Base-by-base conservation (phyloP, 1,284 basidiomycete genomes). In the Xanthoconium separans region DNA sequence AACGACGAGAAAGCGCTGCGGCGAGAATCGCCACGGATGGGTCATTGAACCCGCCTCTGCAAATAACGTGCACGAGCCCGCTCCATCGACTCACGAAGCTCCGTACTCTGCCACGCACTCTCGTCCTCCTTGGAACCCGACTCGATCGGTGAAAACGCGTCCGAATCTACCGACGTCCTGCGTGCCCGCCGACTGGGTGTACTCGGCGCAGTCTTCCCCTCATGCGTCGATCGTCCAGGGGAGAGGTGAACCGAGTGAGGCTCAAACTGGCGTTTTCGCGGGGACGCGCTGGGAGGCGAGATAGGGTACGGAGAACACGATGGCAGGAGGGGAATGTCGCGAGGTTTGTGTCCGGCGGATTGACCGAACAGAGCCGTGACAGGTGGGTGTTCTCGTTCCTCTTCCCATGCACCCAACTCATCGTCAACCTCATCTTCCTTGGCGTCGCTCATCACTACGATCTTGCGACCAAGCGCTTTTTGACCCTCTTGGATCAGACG, bases 341-440 rank as follows among this genome's bases (percentile, higher is more conserved):
- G 22, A 4, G 22, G 22, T 22, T 22, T 4, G 22, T 22, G n/a
- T n/a, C n/a, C n/a, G n/a, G n/a, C n/a, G n/a, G n/a, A n/a, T n/a
- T n/a, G n/a, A n/a, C n/a, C n/a, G n/a, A n/a, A n/a, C n/a, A n/a
- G n/a, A n/a, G n/a, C n/a, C n/a, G 44, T 40, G 29, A 37, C 13
- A 12, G 9, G 22, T 12, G 41, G 44, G 48, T 53, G 34, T 24
- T 31, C 50, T 15, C 75, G 75, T 45, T 84, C 82, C 50, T 87
- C 85, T 47, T 80, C 81, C 89, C 87, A 90, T 5, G 73, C 76
- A 5, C 81, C 86, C n/a, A 73, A 76, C 2, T 85, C 87, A 63
- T 90, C 87, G 54, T 89, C 88, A 9, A 83, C 78, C 61, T 83
- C 85, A 57, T 90, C 88, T 61, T 88, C 87, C 53, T 82, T 75